Conservation (phyloP, 768 basidiomycete genomes). For the Pisolithus albus region DNA sequence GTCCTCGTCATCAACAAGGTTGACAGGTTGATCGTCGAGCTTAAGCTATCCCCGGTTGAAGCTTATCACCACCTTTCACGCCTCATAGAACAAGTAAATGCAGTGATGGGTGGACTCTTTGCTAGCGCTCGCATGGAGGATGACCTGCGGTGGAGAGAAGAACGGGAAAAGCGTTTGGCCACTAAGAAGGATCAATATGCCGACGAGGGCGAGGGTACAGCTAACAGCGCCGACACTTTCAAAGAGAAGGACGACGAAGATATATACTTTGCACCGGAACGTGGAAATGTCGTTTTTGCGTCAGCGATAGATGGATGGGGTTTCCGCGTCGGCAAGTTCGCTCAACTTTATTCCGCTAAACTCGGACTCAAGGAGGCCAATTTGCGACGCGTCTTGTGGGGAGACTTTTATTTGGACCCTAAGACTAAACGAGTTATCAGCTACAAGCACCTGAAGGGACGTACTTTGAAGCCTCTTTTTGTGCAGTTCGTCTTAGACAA, state of each 20-base stretch:
- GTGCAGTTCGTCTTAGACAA: conserved; percentile 98
- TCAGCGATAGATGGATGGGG: conserved; percentile 98
- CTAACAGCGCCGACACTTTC: conserved; percentile 61
- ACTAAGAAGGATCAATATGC: conserved; percentile 66
- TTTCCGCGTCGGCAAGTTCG: conserved; percentile 89
- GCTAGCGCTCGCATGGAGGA: conserved; percentile 96
- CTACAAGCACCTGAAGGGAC: conserved; percentile 82
- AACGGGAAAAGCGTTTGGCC: conserved; percentile 74
- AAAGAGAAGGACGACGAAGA: conserved; percentile 97
- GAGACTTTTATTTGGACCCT: conserved; percentile 94
- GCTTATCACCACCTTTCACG: conserved; percentile 92
- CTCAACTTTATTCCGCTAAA: conserved; percentile 85
- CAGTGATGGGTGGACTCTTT: conserved; percentile 95
- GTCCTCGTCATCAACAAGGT: conserved; percentile 96
- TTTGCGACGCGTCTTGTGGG: conserved; percentile 86
- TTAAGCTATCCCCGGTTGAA: conserved; percentile 84
- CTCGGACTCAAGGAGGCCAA: conserved; percentile 87
- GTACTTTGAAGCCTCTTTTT: conserved; percentile 87
- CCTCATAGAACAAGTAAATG: conserved; percentile 95
- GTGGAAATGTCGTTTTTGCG: conserved; percentile 94
- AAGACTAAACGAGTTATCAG: conserved; percentile 92
- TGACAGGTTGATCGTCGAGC: conserved; percentile 89
- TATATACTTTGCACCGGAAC: conserved; percentile 93
- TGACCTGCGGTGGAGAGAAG: conserved; percentile 89
- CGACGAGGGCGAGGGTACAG: conserved; percentile 54